Conservation (phyloP, 2,329 filamentous ascomycete species). For the Xylariomycetidae sp. region DNA sequence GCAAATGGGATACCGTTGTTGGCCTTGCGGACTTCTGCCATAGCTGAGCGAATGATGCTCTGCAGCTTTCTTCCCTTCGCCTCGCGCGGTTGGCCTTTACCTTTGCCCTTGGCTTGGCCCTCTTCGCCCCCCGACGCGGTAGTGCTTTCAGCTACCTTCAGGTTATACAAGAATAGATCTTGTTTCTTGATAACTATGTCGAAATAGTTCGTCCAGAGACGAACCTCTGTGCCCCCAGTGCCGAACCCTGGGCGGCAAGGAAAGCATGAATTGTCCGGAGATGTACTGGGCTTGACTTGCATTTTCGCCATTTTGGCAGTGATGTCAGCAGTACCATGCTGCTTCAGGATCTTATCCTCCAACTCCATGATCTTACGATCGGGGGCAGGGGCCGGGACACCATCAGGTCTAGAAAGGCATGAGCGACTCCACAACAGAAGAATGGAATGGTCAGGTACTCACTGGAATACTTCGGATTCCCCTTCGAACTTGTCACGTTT, state of each 20-base stretch:
- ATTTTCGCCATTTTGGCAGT: constrained; percentile 32
- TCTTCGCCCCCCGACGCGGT: constrained; percentile 5
- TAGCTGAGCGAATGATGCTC: constrained; percentile 32
- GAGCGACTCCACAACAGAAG: not conserved
- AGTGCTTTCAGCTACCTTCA: constrained; percentile 30
- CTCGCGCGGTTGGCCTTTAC: constrained; percentile 20
- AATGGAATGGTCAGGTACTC: constrained; percentile 7
- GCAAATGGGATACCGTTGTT: constrained; percentile 26
- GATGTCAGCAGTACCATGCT: constrained; percentile 24
- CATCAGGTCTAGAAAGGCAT: constrained; percentile 7
- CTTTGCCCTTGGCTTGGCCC: constrained; percentile 3
- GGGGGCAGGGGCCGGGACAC: constrained; percentile 16
- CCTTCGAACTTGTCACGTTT: constrained; percentile 17
- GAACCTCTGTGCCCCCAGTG: constrained; percentile 32
- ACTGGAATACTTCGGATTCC: constrained; percentile 26
- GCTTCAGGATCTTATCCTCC: constrained; percentile 35
- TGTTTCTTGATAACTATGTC: constrained; percentile 29
- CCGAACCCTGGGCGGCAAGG: constrained; percentile 46
- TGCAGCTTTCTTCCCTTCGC: constrained; percentile 39
- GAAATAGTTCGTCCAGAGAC: constrained; percentile 52
- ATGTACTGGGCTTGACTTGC: constrained; percentile 14
- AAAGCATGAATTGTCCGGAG: constrained; percentile 22
- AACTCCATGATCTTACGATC: constrained; percentile 29
- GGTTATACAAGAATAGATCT: constrained; percentile 38
- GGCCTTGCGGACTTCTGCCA: constrained; percentile 28